Evolutionary conservation across 2,329 filamentous ascomycete genomes (phyloP).

Genomic region (Fusarium subglutinans): DNA sequence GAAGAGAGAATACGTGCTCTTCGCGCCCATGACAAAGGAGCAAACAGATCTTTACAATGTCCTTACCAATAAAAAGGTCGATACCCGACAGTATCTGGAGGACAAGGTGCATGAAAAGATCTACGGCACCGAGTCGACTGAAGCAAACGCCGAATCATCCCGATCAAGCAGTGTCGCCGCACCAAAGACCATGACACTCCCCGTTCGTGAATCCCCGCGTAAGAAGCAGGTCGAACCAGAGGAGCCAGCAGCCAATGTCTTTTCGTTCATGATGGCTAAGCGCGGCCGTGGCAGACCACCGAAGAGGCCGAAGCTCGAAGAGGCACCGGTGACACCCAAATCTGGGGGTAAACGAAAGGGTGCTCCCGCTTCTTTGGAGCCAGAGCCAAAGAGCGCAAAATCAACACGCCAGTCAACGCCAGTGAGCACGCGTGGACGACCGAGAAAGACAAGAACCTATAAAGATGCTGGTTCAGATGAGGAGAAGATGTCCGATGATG

Average conservation of each 20-base stretch:
- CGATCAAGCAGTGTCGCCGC: slow-evolving; percentile 48
- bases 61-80: slow-evolving; percentile 64
- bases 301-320: slow-evolving; percentile 39
- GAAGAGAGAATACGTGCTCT: slow-evolving; percentile 95
- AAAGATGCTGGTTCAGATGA: slow-evolving; percentile 67
- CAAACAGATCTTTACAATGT: slow-evolving; percentile 89
- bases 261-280: slow-evolving; percentile 64
- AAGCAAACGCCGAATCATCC: slow-evolving; percentile 48
- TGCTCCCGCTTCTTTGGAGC: slow-evolving; percentile 39
- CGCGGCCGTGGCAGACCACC: slow-evolving; percentile 37
- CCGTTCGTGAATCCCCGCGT: slow-evolving; percentile 50
- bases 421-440: slow-evolving; percentile 60
- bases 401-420: slow-evolving; percentile 82
- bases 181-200: slow-evolving; percentile 42
- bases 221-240: slow-evolving; percentile 42
- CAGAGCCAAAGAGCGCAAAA: slow-evolving; percentile 73
- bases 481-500: slow-evolving; percentile 77
- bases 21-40: slow-evolving; percentile 88
- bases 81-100: slow-evolving; percentile 80
- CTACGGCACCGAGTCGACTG: slow-evolving; percentile 43
- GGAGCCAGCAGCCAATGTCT: slow-evolving; percentile 54
- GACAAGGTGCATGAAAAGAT: slow-evolving; percentile 77
- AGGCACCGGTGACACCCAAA: slow-evolving; percentile 33
- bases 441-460: slow-evolving; percentile 60
- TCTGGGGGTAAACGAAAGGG: slow-evolving; percentile 47